Conservation (phyloP, 768 basidiomycete genomes). For the Tulasnella sp. region DNA sequence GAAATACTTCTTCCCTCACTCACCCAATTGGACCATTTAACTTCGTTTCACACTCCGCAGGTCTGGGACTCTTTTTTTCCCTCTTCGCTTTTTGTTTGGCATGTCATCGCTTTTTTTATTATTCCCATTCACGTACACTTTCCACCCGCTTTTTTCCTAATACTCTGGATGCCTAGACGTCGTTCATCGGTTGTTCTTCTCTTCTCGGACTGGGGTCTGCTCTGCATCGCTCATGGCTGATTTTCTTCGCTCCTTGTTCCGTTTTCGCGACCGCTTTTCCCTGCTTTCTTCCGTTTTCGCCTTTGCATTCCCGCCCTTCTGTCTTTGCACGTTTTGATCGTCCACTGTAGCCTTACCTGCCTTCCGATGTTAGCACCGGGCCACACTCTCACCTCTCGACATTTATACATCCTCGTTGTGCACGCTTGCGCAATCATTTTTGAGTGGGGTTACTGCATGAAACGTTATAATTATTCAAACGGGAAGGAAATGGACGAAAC, state of each 20-base stretch:
- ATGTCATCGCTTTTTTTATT: neutral
- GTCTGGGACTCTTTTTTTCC: neutral
- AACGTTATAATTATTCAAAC: neutral
- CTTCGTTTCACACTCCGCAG: neutral
- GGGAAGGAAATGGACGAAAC: too few relatives aligned
- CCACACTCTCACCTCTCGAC: slow-evolving; percentile 4
- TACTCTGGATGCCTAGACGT: slow-evolving; percentile 4
- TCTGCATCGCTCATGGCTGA: slow-evolving; percentile 2
- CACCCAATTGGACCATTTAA: neutral
- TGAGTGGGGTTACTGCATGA: neutral
- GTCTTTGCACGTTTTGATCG: neutral
- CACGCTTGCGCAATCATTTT: neutral
- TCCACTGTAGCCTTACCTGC: slow-evolving; percentile 11
- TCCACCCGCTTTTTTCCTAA: neutral
- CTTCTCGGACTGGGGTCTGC: slow-evolving; percentile 9
- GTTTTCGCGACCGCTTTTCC: slow-evolving; percentile 4
- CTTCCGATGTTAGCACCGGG: slow-evolving; percentile 6
- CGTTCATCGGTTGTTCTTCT: neutral
- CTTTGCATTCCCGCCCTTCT: neutral
- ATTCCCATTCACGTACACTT: neutral
- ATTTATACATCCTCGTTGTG: neutral
- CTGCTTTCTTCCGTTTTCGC: neutral
- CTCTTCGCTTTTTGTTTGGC: neutral
- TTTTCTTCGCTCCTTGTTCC: slow-evolving; percentile 2
- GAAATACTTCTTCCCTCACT: too few relatives aligned